Conservation (phyloP, 2,329 filamentous ascomycete species). For the Monosporascus sp. region DNA sequence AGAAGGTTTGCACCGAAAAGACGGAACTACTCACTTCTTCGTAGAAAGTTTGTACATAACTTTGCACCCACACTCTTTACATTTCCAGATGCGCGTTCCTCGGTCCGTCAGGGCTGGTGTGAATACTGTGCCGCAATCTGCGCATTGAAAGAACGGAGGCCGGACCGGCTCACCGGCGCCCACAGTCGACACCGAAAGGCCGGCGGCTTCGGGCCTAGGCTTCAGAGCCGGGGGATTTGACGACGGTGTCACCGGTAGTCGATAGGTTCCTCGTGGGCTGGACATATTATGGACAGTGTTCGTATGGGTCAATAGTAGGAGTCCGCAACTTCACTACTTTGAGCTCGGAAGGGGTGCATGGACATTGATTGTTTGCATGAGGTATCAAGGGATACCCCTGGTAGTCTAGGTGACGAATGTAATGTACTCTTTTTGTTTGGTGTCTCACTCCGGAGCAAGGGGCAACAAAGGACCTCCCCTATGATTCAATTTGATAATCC, state of each 20-base stretch:
- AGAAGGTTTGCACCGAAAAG: neutral
- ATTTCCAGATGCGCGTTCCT: neutral
- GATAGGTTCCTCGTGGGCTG: neutral
- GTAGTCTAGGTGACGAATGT: no score
- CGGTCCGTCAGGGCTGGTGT: neutral
- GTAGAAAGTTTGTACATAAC: neutral
- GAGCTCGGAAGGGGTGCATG: neutral
- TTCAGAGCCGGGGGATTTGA: neutral
- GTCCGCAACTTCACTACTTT: no score
- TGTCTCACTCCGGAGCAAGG: neutral
- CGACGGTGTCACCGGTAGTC: neutral
- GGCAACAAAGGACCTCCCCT: neutral
- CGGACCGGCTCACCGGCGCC: neutral
- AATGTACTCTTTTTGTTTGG: neutral
- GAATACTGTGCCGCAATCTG: neutral
- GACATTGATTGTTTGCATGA: neutral
- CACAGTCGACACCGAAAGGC: neutral
- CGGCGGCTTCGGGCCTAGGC: neutral
- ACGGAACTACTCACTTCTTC: neutral
- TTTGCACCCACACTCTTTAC: neutral
- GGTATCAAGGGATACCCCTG: no score
- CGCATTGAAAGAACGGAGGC: neutral
- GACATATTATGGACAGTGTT: neutral
- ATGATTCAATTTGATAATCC: neutral
- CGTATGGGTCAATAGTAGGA: no score